Evolutionary conservation across 2,329 filamentous ascomycete species (phyloP).

Genomic region (Plenodomus lindquistii): DNA sequence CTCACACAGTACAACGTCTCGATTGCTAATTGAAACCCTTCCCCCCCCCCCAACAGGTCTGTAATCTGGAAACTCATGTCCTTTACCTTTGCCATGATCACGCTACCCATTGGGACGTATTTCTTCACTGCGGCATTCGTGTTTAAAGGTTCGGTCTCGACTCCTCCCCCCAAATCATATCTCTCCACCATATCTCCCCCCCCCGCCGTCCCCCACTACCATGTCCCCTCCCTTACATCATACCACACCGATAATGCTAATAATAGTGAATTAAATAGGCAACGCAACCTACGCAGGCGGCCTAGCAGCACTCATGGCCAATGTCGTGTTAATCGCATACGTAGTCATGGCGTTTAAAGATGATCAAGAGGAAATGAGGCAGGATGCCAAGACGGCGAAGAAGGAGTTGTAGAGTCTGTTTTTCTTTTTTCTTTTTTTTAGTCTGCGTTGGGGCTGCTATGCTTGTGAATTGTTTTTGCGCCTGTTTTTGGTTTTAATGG

Average conservation of each 20-base stretch:
- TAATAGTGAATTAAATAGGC: slow-evolving; percentile 55
- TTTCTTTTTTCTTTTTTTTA: no score
- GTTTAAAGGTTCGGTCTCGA: slow-evolving; percentile 67
- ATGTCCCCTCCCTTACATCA: no score
- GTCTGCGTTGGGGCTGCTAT: no score
- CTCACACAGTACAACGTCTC: no score
- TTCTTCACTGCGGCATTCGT: slow-evolving; percentile 77
- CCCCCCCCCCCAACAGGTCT: slow-evolving; percentile 57
- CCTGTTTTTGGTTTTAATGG: no score
- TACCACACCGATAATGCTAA: no score
- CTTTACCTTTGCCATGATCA: slow-evolving; percentile 91
- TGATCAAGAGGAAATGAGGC: slow-evolving; percentile 62
- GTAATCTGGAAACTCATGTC: slow-evolving; percentile 89
- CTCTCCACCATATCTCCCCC: neutral
- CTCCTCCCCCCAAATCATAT: neutral
- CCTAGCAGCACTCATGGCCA: slow-evolving; percentile 84
- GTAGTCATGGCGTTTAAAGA: slow-evolving; percentile 90
- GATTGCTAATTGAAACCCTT: no score
- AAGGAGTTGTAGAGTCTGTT: slow-evolving; percentile 38
- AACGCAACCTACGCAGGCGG: slow-evolving; percentile 88
- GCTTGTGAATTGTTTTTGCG: no score
- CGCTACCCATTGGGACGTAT: slow-evolving; percentile 84
- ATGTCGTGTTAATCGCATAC: slow-evolving; percentile 88
- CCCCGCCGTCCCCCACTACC: no score
- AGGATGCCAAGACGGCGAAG: slow-evolving; percentile 48